Conservation (phyloP, 2,329 filamentous ascomycete species). For the Torrubiella hemipterigena region DNA sequence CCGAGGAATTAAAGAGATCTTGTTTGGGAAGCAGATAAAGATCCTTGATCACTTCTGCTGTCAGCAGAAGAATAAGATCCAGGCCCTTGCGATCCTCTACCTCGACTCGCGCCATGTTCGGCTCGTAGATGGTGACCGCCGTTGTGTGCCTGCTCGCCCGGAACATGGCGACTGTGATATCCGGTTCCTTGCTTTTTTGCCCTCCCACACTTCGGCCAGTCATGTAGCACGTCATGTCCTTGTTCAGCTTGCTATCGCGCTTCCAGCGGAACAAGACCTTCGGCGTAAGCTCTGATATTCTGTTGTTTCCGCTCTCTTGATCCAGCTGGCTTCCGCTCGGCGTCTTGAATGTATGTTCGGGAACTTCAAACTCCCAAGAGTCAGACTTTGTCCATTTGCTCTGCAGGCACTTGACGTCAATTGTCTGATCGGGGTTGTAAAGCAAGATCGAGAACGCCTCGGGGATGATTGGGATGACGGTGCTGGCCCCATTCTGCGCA, state of each 20-base stretch:
- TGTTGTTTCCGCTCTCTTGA: conserved; percentile 40
- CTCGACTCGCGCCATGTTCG: conserved; percentile 80
- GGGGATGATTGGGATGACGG: conserved; percentile 59
- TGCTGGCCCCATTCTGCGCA: conserved; percentile 50
- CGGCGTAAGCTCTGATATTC: conserved; percentile 43
- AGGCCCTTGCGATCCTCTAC: conserved; percentile 90
- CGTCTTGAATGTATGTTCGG: conserved; percentile 68
- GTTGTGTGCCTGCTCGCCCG: conserved; percentile 53
- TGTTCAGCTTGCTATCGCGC: conserved; percentile 72
- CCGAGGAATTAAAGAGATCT: conserved; percentile 68
- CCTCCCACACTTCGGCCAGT: conserved; percentile 63
- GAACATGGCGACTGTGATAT: conserved; percentile 89
- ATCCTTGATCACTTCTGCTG: conserved; percentile 53
- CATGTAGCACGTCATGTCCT: conserved; percentile 81
- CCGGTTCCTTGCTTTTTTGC: conserved; percentile 83
- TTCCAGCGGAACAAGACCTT: conserved; percentile 82
- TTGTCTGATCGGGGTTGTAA: conserved; percentile 84
- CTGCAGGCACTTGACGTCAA: conserved; percentile 57
- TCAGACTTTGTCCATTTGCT: conserved; percentile 71
- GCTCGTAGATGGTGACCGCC: conserved; percentile 75
- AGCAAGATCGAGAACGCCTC: conserved; percentile 74
- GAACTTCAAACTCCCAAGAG: conserved; percentile 87
- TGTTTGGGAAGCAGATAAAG: conserved; percentile 51
- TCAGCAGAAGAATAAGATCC: conserved; percentile 64
- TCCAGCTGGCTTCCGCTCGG: conserved; percentile 74